Evolutionary conservation across 2,329 filamentous ascomycete genomes (phyloP), one percentile per base, ranked within the genome.

Genomic region (Aquanectria penicillioides): DNA sequence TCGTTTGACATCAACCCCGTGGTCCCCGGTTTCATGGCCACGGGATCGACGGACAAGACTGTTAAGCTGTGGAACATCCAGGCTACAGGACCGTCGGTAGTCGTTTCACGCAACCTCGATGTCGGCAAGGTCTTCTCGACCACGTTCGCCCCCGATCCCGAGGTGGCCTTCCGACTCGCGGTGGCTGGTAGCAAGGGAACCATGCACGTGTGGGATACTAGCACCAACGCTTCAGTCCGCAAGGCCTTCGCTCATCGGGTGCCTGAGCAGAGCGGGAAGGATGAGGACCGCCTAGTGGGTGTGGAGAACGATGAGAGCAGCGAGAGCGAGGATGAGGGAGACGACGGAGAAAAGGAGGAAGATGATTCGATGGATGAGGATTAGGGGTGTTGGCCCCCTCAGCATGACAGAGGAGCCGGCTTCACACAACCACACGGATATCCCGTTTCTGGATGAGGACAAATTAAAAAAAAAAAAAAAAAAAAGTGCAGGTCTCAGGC

Each of bases 61-160:
- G 93, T 98, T 69, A 99, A 99, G 83, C 83, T 99, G 56, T 99
- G 95, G 95, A 97, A 97, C 77, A 88, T 97, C 56, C 86, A 90
- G 68, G 77, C 89, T 11, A 86, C 86, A 34, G 93, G 93, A 2
- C 95, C 95, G 1, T 91, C 88, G 60, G 91, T 99, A 86, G 93
- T 99, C 2, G 92, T 96, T 5, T 91, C 92, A 22, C 89, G 95
- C 66, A 94, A 98, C 75, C 81, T 98, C 40, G 95, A 96, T 52
- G 92, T 99, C 15, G 95, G 95, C 59, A 96, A 94, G 78, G 91
- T 99, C 31, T 99, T 99, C 77, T 92, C 92, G 10, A 91, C 94
- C 2, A 86, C 85, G 6, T 99, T 98, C 75, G 95, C 91, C 4
- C 94, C 95, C 1, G 95, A 99, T 73, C 77, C 88, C 28, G 92